Evolutionary conservation across 2,329 filamentous ascomycete genomes (phyloP), one percentile per base, ranked within the genome.

Genomic region (Tolypocladium sp.): DNA sequence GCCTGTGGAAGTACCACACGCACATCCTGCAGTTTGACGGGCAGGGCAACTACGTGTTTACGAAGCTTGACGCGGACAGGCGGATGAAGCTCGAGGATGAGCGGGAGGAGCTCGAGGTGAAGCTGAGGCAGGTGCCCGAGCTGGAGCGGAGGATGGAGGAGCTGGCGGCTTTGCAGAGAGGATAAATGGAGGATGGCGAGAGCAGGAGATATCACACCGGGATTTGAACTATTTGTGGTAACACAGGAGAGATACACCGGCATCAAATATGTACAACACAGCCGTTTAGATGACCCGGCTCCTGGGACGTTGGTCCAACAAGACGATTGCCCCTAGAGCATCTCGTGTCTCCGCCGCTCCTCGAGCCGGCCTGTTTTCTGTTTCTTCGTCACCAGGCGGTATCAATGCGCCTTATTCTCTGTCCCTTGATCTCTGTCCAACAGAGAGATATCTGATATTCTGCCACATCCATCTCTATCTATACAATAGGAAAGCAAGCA

Each of bases 1-100:
- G 91, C 76, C 74, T 99, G 66, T 99, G 94, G 94, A 92, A 94
- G 73, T 97, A 99, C 73, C 94, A 99, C 73, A 89, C 86, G 65
- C 89, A 88, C 74, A 97, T 99, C 61, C 74, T 99, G 69, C 94
- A 99, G 74, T 99, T 99, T 71, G 93, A 97, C 73, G 94, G 94
- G 0, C 91, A 96, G 74, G 94, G 94, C 0, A 81, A 91, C 56
- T 96, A 90, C 68, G 85, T 97, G 41, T 99, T 99, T 69, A 95
- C 92, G 0, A 84, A 83, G 59, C 77, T 99, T 56, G 94, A 99
- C 73, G 93, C 93, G 22, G 93, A 97, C 67, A 86, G 82, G 71
- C 81, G 94, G 61, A 73, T 97, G 72, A 83, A 85, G 73, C 79
- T 99, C 56, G 94, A 99, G 78, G 94, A 99, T 74, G 94, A 97